Conservation (phyloP, 495 filamentous ascomycete genomes). For the Daldinia decipiens region DNA sequence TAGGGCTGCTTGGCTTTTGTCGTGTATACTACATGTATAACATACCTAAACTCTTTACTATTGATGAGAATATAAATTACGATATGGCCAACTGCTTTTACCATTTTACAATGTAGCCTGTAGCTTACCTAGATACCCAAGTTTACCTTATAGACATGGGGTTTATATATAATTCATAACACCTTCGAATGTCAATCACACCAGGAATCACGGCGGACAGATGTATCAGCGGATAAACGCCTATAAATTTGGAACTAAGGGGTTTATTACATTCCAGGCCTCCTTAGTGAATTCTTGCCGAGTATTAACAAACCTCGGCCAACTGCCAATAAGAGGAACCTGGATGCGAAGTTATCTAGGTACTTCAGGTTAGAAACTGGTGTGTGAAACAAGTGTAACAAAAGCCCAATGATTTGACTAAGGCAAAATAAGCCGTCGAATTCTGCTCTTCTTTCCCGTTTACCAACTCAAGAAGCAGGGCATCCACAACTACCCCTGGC, state of each 20-base stretch:
- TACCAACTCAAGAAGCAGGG: slow-evolving; percentile 31
- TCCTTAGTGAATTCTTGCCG: background rate
- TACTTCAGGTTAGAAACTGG: slow-evolving; percentile 17
- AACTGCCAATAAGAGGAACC: background rate
- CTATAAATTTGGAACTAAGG: background rate
- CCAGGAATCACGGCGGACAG: background rate
- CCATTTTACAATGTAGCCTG: too few relatives aligned
- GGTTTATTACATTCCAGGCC: background rate
- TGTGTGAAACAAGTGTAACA: slow-evolving; percentile 26
- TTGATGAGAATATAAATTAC: too few relatives aligned
- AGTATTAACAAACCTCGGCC: background rate
- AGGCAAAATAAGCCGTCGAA: slow-evolving; percentile 32
- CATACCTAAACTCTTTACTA: too few relatives aligned
- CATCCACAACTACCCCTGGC: slow-evolving; percentile 5
- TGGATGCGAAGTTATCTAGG: background rate
- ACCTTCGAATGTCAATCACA: background rate
- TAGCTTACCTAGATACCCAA: too few relatives aligned
- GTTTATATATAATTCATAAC: background rate
- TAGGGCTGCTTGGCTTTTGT: background rate
- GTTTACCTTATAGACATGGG: too few relatives aligned
- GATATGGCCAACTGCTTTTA: too few relatives aligned
- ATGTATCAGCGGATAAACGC: background rate
- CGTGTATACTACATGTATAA: background rate
- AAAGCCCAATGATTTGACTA: slow-evolving; percentile 22
- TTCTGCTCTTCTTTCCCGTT: slow-evolving; percentile 20